Base-by-base conservation (phyloP, 768 basidiomycete species). In the Pulveroboletus sp. region DNA sequence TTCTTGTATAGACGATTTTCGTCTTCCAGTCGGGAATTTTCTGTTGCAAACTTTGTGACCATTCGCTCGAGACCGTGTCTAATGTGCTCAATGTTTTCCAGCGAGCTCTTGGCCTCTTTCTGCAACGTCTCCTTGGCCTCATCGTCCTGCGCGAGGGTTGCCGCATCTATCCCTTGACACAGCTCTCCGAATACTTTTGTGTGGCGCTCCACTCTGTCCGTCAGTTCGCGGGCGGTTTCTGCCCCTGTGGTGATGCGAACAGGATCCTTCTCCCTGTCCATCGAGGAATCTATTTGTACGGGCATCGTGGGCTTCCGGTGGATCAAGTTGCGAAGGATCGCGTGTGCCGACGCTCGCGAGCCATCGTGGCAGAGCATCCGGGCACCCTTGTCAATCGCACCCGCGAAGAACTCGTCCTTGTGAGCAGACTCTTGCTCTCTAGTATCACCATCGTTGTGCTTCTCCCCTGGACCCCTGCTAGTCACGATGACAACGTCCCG, bases 401-500 rank as follows among this genome's bases (percentile, higher is more conserved):
- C 65, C 37, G 74, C 71, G 60, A 79, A 81, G 57, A 76, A 77
- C 11, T 64, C 66, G 38, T 64, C 62, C 14, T 61, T 57, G 23
- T 19, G 36, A 6, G 53, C 50, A 19, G 79, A 66, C 51, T 75
- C 74, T 8, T 42, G 48, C 51, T 77, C 74, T 39, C 77, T 63
- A 3, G 58, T 58, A 35, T 64, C 50, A 4, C 69, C 73, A 2
- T 67, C 47, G 7, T 62, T 55, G 12, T 40, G 46, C n/a, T 51
- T 59, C 29, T 73, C 65, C 34, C 66, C 56, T 4, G 66, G 65
- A 73, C 74, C 72, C 74, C 69, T 74, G n/a, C 69, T 77, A 9
- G 77, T 75, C 39, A 73, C 72, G 43, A 81, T 69, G 7, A 76
- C 61, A 17, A 81, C 74, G 36, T 74, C 77, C 37, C 67, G 59